Percentiles rank a stretch among this genome's conserved stretches.
Evolutionary conservation across 306 rosid species (phyloP).

Genomic region (Quillaja saponaria): DNA sequence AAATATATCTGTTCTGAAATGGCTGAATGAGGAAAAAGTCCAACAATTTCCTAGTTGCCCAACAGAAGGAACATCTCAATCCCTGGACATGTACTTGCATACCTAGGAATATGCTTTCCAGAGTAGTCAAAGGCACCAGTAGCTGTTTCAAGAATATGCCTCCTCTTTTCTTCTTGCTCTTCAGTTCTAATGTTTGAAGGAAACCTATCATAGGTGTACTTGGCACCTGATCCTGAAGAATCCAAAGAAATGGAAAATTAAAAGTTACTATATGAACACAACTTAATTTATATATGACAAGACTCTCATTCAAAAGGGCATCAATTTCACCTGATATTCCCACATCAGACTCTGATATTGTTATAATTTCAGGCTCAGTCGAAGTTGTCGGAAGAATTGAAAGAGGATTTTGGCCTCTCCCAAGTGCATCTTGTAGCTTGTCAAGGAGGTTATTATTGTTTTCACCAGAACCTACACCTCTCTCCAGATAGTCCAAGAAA

Average conservation of each 20-base stretch:
- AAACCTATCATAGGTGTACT: constrained; percentile 80
- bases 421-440: constrained; percentile 94
- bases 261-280: constrained; percentile 1
- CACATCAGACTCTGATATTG: constrained; percentile 76
- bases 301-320: constrained; percentile 14
- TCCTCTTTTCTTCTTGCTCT: constrained; percentile 94
- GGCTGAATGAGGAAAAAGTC: constrained; percentile 1
- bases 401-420: constrained; percentile 95
- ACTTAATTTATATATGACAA: constrained; percentile 4
- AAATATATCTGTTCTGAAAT: not conserved
- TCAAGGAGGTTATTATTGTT: constrained; percentile 80
- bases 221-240: constrained; percentile 75
- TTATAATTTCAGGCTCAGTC: constrained; percentile 82
- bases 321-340: constrained; percentile 68
- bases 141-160: constrained; percentile 75
- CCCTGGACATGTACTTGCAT: constrained; percentile 28
- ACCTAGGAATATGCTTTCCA: constrained; percentile 80
- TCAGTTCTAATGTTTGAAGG: constrained; percentile 76
- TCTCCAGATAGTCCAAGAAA: constrained; percentile 89
- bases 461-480: constrained; percentile 81
- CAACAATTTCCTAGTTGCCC: constrained; percentile 27
- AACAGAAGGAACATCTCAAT: constrained; percentile 10
- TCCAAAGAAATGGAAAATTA: constrained; percentile 12
- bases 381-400: constrained; percentile 72
- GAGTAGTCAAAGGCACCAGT: constrained; percentile 84